Conservation (phyloP, 1,284 basidiomycete species). For the Thelephora terrestris region DNA sequence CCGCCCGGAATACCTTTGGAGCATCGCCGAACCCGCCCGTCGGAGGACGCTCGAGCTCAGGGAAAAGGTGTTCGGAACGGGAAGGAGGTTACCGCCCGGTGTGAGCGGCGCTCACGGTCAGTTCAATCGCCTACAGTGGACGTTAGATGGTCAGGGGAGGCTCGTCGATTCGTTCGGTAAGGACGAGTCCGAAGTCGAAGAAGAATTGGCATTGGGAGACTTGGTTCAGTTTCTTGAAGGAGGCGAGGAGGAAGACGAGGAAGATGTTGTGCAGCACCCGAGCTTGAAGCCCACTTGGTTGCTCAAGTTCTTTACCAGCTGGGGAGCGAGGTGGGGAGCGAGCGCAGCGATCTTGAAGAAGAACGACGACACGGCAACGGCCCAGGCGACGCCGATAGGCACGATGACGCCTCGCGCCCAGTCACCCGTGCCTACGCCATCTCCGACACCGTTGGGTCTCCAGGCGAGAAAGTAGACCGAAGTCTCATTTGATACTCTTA, state of each 20-base stretch:
- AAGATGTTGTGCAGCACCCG: constrained; percentile 45
- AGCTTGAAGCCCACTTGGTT: constrained; percentile 65
- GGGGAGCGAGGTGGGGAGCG: constrained; percentile 39
- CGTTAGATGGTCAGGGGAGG: constrained; percentile 47
- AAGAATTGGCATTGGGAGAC: constrained; percentile 32
- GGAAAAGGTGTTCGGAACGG: constrained; percentile 43
- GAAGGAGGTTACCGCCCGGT: constrained; percentile 28
- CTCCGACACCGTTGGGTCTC: too few relatives aligned
- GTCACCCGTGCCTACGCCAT: too few relatives aligned
- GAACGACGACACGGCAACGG: neutral
- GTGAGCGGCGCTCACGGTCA: constrained; percentile 43
- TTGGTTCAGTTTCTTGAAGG: constrained; percentile 12
- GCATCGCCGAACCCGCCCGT: constrained; percentile 48
- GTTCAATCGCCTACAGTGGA: constrained; percentile 60
- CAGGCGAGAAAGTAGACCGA: too few relatives aligned
- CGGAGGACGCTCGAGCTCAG: constrained; percentile 52
- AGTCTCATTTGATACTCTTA: too few relatives aligned
- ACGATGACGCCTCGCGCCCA: neutral
- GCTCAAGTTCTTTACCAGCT: constrained; percentile 61
- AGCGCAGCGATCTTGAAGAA: constrained; percentile 10
- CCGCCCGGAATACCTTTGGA: constrained; percentile 53
- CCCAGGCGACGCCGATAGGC: neutral
- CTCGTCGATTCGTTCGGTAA: constrained; percentile 57
- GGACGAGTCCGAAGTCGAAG: constrained; percentile 67
- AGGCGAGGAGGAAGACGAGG: constrained; percentile 33